Conservation (phyloP, 805 yeast species). For the Cyberlindnera amylophila region DNA sequence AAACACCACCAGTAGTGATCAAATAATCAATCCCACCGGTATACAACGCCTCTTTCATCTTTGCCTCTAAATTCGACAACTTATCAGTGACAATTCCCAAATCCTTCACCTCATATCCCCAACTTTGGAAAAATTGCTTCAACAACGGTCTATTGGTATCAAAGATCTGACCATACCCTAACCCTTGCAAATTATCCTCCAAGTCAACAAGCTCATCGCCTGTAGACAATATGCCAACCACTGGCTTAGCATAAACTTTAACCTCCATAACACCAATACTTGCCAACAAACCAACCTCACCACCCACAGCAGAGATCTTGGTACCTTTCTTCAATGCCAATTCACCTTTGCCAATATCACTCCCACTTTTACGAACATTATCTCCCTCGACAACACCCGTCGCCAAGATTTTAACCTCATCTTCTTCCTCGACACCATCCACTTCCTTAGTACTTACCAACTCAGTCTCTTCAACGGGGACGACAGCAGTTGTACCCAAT, state of each 20-base stretch:
- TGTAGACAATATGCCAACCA: slow-evolving; percentile 45
- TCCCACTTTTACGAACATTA: slow-evolving; percentile 45
- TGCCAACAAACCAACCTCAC: slow-evolving; percentile 47
- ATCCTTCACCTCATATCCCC: slow-evolving; percentile 40
- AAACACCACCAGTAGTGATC: slow-evolving; percentile 54
- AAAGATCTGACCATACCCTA: slow-evolving; percentile 41
- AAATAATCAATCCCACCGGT: slow-evolving; percentile 35
- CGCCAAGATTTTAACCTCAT: slow-evolving; percentile 38
- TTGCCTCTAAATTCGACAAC: slow-evolving; percentile 27
- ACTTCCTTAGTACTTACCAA: slow-evolving; percentile 29
- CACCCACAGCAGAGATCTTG: slow-evolving; percentile 39
- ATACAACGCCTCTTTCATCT: slow-evolving; percentile 23
- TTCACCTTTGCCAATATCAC: slow-evolving; percentile 41
- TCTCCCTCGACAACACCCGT: slow-evolving; percentile 37
- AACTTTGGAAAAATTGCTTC: slow-evolving; percentile 31
- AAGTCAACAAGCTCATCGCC: slow-evolving; percentile 48
- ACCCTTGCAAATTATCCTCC: slow-evolving; percentile 3
- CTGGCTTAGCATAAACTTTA: slow-evolving; percentile 39
- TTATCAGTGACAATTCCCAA: slow-evolving; percentile 48
- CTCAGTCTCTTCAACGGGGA: slow-evolving; percentile 51
- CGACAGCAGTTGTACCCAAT: slow-evolving; percentile 48
- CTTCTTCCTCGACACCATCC: slow-evolving; percentile 40
- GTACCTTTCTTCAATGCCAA: slow-evolving; percentile 36
- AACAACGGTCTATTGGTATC: slow-evolving; percentile 50
- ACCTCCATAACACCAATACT: slow-evolving; percentile 41